phyloP scores from a whole-genome alignment of 805 yeast genomes.

The Lachancea mirantina region DNA sequence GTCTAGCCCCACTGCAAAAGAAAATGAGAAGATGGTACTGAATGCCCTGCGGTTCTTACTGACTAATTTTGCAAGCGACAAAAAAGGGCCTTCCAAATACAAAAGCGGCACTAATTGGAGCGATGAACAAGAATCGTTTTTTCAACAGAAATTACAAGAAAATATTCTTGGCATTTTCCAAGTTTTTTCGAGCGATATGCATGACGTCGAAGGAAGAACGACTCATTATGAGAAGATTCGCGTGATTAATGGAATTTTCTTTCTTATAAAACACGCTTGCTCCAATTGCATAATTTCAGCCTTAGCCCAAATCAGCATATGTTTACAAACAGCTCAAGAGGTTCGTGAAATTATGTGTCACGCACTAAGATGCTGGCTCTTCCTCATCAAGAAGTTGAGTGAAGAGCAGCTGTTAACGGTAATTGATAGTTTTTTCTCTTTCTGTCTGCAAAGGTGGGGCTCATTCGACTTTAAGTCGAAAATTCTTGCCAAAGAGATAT shows the following conservation, averaged over 20 bases:
- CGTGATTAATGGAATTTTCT: constrained; percentile 67
- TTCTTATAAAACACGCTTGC: constrained; percentile 46
- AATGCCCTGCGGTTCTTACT: constrained; percentile 22
- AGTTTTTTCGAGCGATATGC: constrained; percentile 69
- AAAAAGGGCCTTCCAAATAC: constrained; percentile 22
- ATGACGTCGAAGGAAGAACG: constrained; percentile 62
- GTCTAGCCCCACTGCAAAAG: constrained; percentile 8
- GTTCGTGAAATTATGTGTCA: constrained; percentile 50
- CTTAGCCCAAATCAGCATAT: constrained; percentile 78
- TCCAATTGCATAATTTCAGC: constrained; percentile 55
- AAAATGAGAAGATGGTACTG: constrained; percentile 23
- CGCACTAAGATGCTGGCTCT: constrained; percentile 63
- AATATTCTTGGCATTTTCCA: constrained; percentile 71
- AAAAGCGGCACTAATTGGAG: constrained; percentile 24
- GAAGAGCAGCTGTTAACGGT: constrained; percentile 54
- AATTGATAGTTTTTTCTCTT: constrained; percentile 66
- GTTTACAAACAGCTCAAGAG: constrained; percentile 73
- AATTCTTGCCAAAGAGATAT: constrained; percentile 43
- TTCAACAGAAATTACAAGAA: constrained; percentile 42
- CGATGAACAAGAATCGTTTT: constrained; percentile 22
- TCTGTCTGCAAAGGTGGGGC: constrained; percentile 62
- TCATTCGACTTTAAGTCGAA: constrained; percentile 44
- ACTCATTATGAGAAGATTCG: constrained; percentile 66
- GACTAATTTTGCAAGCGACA: constrained; percentile 25
- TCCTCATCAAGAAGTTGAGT: constrained; percentile 49